Evolutionary conservation across 1,284 basidiomycete species (phyloP).

Genomic region (Farysia itapuensis): DNA sequence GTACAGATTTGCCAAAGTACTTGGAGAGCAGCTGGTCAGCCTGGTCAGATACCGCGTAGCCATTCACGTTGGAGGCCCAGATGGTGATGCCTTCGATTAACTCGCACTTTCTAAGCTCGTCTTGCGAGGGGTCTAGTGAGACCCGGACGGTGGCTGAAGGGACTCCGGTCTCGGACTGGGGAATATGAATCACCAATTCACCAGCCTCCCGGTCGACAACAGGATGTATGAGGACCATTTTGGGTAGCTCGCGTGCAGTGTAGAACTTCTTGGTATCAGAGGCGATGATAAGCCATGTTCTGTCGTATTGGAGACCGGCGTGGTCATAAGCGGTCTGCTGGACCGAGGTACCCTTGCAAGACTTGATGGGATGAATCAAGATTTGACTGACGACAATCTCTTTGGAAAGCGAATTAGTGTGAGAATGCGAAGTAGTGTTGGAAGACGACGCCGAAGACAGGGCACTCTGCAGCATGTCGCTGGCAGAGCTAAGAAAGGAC

Average conservation of each 20-base stretch:
- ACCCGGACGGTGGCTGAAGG: constrained; percentile 23
- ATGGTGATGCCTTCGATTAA: constrained; percentile 44
- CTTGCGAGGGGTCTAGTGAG: constrained; percentile 24
- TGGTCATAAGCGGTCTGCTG: constrained; percentile 33
- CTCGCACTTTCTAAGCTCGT: constrained; percentile 27
- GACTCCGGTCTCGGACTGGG: constrained; percentile 27
- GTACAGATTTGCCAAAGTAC: constrained; percentile 49
- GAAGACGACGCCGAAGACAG: constrained; percentile 14
- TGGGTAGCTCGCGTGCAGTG: constrained; percentile 48
- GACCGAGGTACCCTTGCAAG: constrained; percentile 47
- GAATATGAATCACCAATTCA: constrained; percentile 41
- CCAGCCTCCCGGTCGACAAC: constrained; percentile 21
- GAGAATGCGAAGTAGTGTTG: constrained; percentile 7
- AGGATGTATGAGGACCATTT: constrained; percentile 52
- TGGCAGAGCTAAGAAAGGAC: constrained; percentile 20
- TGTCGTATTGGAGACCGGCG: constrained; percentile 44
- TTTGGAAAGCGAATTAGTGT: constrained; percentile 31
- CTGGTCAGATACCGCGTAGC: constrained; percentile 43
- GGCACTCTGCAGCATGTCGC: constrained; percentile 31
- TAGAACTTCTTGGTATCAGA: constrained; percentile 39
- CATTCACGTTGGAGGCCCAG: constrained; percentile 44
- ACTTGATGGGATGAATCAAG: constrained; percentile 53
- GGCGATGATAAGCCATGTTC: constrained; percentile 55
- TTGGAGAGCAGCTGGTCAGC: constrained; percentile 42
- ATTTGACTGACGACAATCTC: constrained; percentile 27